phyloP scores from a whole-genome alignment of 2,329 filamentous ascomycete genomes.

The Cladosporium sp. region DNA sequence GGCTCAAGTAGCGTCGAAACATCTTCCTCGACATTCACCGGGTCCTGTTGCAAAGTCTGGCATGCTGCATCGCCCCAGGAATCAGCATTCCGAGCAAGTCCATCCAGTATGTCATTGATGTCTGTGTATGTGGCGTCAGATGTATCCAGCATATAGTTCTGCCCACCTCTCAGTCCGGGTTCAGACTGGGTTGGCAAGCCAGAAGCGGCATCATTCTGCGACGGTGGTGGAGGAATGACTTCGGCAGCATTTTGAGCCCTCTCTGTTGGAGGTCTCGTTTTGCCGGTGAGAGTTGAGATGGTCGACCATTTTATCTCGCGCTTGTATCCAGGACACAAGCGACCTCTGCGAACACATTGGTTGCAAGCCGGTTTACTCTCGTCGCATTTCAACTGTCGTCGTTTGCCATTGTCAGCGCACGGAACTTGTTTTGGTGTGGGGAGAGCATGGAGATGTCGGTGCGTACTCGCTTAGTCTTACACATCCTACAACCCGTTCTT shows the following conservation, averaged over 20 bases:
- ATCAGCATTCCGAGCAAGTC: not conserved
- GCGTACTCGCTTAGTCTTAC: slow-evolving; percentile 7
- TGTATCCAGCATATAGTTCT: not conserved
- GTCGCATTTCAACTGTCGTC: slow-evolving; percentile 15
- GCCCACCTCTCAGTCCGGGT: not conserved
- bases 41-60: not conserved
- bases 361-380: slow-evolving; percentile 14
- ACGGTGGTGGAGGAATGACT: not conserved
- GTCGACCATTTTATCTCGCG: slow-evolving; percentile 13
- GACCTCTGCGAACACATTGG: slow-evolving; percentile 14
- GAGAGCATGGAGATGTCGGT: not conserved
- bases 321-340: slow-evolving; percentile 14
- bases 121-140: not conserved
- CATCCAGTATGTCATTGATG: not conserved
- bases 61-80: not conserved
- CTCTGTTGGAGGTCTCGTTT: slow-evolving; percentile 2
- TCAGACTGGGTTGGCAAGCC: not conserved
- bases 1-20: not conserved
- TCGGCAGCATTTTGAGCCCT: too few species aligned
- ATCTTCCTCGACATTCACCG: not conserved
- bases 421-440: not conserved
- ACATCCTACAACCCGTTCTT: slow-evolving; percentile 9
- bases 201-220: slow-evolving; percentile 1
- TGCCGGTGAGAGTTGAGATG: slow-evolving; percentile 6
- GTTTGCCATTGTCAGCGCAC: not conserved